These are phyloP conservation scores for Forsythia suspensa DNA, from an alignment of 257 asterid genomes.

Conservation along the genomic window DNA sequence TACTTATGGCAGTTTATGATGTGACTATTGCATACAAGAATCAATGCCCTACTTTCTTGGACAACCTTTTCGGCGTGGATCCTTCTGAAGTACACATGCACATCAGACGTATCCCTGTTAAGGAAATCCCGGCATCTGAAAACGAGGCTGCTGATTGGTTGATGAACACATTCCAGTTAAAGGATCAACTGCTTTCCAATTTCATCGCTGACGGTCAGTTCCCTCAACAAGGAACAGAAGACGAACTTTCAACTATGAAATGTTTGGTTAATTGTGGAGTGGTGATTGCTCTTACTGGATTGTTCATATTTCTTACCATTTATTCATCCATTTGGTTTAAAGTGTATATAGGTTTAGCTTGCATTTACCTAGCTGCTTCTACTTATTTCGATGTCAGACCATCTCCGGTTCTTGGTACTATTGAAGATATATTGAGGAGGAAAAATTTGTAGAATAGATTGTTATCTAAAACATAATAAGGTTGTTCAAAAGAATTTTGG, in stretches of 20 bases:
- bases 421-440: constrained; percentile 15
- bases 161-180: constrained; percentile 55
- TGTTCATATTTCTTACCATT: constrained; percentile 63
- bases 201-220: constrained; percentile 67
- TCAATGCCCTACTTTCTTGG: constrained; percentile 82
- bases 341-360: constrained; percentile 61
- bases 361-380: constrained; percentile 52
- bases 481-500: constrained; percentile 17
- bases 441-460: constrained; percentile 13
- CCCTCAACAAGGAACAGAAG: constrained; percentile 67
- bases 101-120: constrained; percentile 49
- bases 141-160: constrained; percentile 60
- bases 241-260: constrained; percentile 57
- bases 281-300: constrained; percentile 49
- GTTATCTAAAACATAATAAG: not conserved
- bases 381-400: constrained; percentile 59
- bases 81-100: constrained; percentile 95
- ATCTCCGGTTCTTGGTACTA: constrained; percentile 34
- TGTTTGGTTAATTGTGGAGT: constrained; percentile 57
- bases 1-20: constrained; percentile 68
- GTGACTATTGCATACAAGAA: constrained; percentile 85
- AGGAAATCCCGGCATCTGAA: constrained; percentile 62
- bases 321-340: constrained; percentile 71
- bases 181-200: constrained; percentile 69
- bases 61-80: constrained; percentile 86